phyloP scores from a whole-genome alignment of 2,329 filamentous ascomycete species.

The Claviceps maximensis region DNA sequence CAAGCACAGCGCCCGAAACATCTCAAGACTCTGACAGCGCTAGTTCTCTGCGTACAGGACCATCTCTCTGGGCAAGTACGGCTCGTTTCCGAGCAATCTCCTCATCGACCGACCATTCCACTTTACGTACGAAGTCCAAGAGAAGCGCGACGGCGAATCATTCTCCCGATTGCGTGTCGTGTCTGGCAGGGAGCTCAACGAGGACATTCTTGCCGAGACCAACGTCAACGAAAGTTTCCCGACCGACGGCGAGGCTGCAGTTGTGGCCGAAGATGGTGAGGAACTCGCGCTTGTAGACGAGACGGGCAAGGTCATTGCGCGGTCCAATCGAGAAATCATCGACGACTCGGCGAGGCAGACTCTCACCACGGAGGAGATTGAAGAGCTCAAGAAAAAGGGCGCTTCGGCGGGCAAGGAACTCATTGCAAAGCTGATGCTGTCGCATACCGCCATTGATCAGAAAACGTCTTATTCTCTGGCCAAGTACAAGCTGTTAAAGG shows the following conservation, averaged over 20 bases:
- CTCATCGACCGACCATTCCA: slow-evolving; percentile 86
- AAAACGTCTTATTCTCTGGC: slow-evolving; percentile 89
- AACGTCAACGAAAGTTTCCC: slow-evolving; percentile 20
- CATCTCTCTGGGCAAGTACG: slow-evolving; percentile 85
- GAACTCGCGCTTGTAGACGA: slow-evolving; percentile 31
- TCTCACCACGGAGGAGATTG: slow-evolving; percentile 62
- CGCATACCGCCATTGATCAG: slow-evolving; percentile 79
- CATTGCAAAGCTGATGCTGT: slow-evolving; percentile 82
- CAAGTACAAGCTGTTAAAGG: slow-evolving; percentile 92
- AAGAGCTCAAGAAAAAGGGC: slow-evolving; percentile 59
- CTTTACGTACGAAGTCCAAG: slow-evolving; percentile 79
- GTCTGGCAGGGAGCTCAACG: slow-evolving; percentile 68
- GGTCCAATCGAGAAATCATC: slow-evolving; percentile 45
- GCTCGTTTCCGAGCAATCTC: slow-evolving; percentile 76
- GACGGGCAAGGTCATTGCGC: slow-evolving; percentile 32
- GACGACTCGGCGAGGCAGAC: slow-evolving; percentile 58
- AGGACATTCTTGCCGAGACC: slow-evolving; percentile 51
- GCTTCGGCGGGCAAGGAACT: slow-evolving; percentile 74
- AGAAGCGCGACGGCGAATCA: slow-evolving; percentile 49
- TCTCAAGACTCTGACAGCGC: slow-evolving; percentile 14
- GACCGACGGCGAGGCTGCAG: slow-evolving; percentile 29
- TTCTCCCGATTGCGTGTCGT: slow-evolving; percentile 66
- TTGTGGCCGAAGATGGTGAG: slow-evolving; percentile 24
- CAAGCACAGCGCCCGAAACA: background rate
- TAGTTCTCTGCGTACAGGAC: slow-evolving; percentile 38